Conservation (phyloP, 148 eudicot species). For the Fallopia convolvulus region DNA sequence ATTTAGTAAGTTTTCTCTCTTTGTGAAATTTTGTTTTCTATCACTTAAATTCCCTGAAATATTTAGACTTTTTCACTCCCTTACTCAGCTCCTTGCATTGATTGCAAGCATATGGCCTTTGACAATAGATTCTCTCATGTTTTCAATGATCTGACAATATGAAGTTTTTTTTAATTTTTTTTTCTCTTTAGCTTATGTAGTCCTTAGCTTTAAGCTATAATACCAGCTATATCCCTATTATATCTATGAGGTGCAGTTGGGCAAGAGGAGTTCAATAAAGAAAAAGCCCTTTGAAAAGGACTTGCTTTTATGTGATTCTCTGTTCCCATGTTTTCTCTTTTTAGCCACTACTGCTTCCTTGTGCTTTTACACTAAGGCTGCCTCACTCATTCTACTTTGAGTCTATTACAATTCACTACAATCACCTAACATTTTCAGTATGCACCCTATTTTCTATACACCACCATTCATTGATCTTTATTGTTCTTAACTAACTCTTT, state of each 20-base stretch:
- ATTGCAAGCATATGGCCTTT: slow-evolving; percentile 6
- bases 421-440: not conserved
- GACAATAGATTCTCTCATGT: slow-evolving; percentile 13
- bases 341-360: slow-evolving; percentile 10
- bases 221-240: not conserved
- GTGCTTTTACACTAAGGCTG: slow-evolving; percentile 11
- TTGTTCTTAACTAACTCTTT: not conserved
- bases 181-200: not conserved
- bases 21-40: not conserved
- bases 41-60: not conserved
- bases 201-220: not conserved
- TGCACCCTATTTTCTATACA: not conserved
- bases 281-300: not conserved
- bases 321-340: slow-evolving; percentile 14
- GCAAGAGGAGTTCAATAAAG: slow-evolving; percentile 6
- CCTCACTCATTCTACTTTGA: slow-evolving; percentile 6
- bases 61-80: not conserved
- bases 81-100: slow-evolving; percentile 2
- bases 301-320: slow-evolving; percentile 8
- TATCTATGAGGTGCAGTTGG: not conserved
- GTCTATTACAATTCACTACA: not conserved
- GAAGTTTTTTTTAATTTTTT: not conserved
- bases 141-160: slow-evolving; percentile 9
- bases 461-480: not conserved
- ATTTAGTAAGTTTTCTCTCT: slow-evolving; percentile 51